These are phyloP conservation scores for Lunularia cruciata DNA, from an alignment of 225 moss, liverwort and hornwort species.

Conservation along the genomic window DNA sequence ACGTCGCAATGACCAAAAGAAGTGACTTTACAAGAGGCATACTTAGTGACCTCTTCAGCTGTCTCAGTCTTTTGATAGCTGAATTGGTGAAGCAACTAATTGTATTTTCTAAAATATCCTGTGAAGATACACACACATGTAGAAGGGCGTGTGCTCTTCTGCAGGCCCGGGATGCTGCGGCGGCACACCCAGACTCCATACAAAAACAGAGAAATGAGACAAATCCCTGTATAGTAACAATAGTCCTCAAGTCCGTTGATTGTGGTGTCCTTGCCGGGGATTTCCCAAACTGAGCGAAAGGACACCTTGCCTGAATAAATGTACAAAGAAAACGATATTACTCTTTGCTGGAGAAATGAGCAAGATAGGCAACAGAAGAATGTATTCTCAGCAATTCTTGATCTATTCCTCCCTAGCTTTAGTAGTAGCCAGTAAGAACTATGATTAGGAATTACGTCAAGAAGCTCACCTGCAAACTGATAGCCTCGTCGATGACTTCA, in stretches of 20 bases:
- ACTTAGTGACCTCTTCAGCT: constrained; percentile 20
- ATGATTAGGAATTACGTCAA: neutral
- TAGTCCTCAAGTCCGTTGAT: constrained; percentile 13
- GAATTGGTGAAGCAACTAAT: constrained; percentile 12
- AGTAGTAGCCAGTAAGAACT: neutral
- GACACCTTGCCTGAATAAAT: constrained; percentile 23
- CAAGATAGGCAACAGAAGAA: too few species aligned
- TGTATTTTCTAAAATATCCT: constrained; percentile 16
- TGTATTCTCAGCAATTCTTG: neutral
- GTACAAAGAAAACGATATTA: neutral
- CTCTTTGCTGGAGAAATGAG: too few species aligned
- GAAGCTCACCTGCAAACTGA: constrained; percentile 21
- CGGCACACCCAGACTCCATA: constrained; percentile 18
- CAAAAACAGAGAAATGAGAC: constrained; percentile 15
- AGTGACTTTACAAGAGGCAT: constrained; percentile 23
- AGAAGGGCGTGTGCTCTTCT: constrained; percentile 24
- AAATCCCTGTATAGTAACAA: constrained; percentile 20
- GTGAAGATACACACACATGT: constrained; percentile 18
- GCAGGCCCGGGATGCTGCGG: constrained; percentile 27
- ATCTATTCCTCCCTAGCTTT: neutral
- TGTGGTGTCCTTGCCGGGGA: neutral
- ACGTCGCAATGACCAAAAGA: constrained; percentile 24
- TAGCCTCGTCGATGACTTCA: constrained; percentile 27
- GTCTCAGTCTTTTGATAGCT: constrained; percentile 20
- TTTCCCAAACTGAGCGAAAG: constrained; percentile 13